Evolutionary conservation across 1,284 basidiomycete genomes (phyloP).

Genomic region (Meira nashicola): DNA sequence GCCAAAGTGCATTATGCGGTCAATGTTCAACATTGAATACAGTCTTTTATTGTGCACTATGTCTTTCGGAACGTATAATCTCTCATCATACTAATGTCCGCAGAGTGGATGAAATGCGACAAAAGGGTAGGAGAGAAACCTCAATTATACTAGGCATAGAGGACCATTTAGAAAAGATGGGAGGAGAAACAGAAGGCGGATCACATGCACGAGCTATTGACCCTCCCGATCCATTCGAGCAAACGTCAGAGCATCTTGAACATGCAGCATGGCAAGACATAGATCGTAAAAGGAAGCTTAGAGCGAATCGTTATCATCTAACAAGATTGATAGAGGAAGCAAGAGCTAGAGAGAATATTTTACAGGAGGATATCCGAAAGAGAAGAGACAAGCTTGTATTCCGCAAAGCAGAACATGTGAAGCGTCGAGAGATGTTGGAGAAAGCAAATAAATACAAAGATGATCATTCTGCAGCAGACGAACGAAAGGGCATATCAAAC

Average conservation of each 20-base stretch:
- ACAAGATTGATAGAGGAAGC: background rate
- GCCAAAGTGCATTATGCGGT: slow-evolving; percentile 10
- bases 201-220: background rate
- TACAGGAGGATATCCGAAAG: background rate
- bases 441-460: too few relatives aligned
- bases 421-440: too few relatives aligned
- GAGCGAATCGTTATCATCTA: background rate
- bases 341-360: background rate
- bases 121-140: slow-evolving; percentile 21
- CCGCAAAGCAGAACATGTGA: too few relatives aligned
- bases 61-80: slow-evolving; percentile 21
- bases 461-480: too few relatives aligned
- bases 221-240: background rate
- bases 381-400: slow-evolving; percentile 9
- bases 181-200: background rate
- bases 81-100: slow-evolving; percentile 24
- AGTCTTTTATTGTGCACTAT: slow-evolving; percentile 29
- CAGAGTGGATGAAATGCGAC: slow-evolving; percentile 20
- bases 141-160: background rate
- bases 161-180: background rate
- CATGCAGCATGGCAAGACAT: background rate
- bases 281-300: background rate
- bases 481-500: slow-evolving; percentile 13
- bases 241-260: background rate
- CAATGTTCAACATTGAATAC: slow-evolving; percentile 26